Evolutionary conservation across 129 eudicot species (phyloP).

Genomic region (Helianthus annuus): HanXRQr2.0-SUNRISE NC_035446.2:156770183-156770682

Average conservation of each 20-base stretch:
- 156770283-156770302: slow-evolving; percentile 27
- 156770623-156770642: slow-evolving; percentile 32
- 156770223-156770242: slow-evolving; percentile 39
- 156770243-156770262: slow-evolving; percentile 39
- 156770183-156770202: slow-evolving; percentile 16
- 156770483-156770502: slow-evolving; percentile 26
- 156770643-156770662: neutral
- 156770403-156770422: slow-evolving; percentile 33
- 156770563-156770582: slow-evolving; percentile 40
- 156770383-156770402: slow-evolving; percentile 47
- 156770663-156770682: slow-evolving; percentile 4
- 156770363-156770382: slow-evolving; percentile 37
- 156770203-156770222: slow-evolving; percentile 28
- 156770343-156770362: slow-evolving; percentile 32
- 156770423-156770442: slow-evolving; percentile 22
- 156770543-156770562: slow-evolving; percentile 2
- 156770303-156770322: slow-evolving; percentile 45
- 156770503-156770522: slow-evolving; percentile 36
- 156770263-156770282: slow-evolving; percentile 16
- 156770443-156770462: slow-evolving; percentile 1
- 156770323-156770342: slow-evolving; percentile 46
- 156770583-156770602: slow-evolving; percentile 20
- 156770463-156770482: slow-evolving; percentile 9
- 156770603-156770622: slow-evolving; percentile 42
- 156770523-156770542: slow-evolving; percentile 31